These are phyloP conservation scores for Chimonanthus salicifolius DNA, from an alignment of 164 flowering plant genomes.

Conservation along the genomic window DNA sequence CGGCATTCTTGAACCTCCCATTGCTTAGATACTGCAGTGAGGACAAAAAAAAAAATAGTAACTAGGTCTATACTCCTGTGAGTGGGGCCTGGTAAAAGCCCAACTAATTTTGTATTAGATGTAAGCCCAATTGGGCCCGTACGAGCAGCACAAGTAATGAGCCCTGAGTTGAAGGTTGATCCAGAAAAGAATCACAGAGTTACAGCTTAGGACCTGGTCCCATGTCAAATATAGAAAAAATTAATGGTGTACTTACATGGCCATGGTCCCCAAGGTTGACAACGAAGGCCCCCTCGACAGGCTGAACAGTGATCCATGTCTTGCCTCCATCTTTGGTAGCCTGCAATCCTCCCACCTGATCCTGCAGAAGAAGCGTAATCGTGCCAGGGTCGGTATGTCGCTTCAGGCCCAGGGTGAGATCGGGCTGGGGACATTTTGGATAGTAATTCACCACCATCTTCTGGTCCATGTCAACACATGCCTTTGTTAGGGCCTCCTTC, in stretches of 20 bases:
- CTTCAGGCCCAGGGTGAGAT: conserved; percentile 78
- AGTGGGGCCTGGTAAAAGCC: too few relatives aligned
- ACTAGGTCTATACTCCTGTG: too few relatives aligned
- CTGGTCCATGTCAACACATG: conserved; percentile 87
- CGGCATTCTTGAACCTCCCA: conserved; percentile 90
- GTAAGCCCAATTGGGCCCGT: background rate
- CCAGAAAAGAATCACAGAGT: background rate
- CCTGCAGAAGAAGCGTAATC: conserved; percentile 71
- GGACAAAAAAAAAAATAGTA: background rate
- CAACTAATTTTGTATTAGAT: background rate
- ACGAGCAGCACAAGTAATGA: background rate
- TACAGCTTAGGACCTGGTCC: background rate
- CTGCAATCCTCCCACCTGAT: conserved; percentile 82
- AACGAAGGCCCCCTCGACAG: conserved; percentile 70
- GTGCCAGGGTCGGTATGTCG: conserved; percentile 94
- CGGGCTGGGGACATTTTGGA: conserved; percentile 82
- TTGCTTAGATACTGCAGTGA: conserved; percentile 62
- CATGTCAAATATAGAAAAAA: too few relatives aligned
- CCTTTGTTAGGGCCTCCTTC: conserved; percentile 64
- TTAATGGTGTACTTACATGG: conserved; percentile 46
- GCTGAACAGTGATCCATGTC: conserved; percentile 85
- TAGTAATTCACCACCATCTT: conserved; percentile 78
- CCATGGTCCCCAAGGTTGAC: conserved; percentile 92
- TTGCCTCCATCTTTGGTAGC: conserved; percentile 73
- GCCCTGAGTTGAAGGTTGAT: background rate